Base-by-base conservation (phyloP, 225 moss, liverwort and hornwort genomes). In the Sphagnum contortum region DNA sequence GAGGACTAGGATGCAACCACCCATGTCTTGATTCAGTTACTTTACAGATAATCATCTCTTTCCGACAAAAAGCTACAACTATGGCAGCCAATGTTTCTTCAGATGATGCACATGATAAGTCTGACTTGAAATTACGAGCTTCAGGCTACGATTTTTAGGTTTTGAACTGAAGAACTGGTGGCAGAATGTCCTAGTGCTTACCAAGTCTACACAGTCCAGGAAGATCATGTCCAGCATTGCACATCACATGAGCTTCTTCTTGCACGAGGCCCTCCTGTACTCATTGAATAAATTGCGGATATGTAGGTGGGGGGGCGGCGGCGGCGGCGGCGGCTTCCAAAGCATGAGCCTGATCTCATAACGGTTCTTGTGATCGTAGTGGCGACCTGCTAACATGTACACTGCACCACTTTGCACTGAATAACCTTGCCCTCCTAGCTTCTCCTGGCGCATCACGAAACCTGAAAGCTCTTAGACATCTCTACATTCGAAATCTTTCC, bases 301-400 rank as follows among this genome's bases (percentile, higher is more conserved):
- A 95, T 9, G 91, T 89, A 51, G 94, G 94, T 48, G 92, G 8
- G n/a, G n/a, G n/a, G n/a, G n/a, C n/a, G n/a, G n/a, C n/a, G n/a
- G n/a, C n/a, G n/a, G n/a, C 48, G n/a, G n/a, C n/a, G 91, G 94
- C 73, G 94, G 94, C 74, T 91, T 91, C 94, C 94, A 95, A 56
- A 95, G 74, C 94, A 95, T 95, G 5, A 95, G 69, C 11, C 91
- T 89, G 66, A 91, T 80, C 50, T 69, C 53, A 48, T 91, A 91
- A 57, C 88, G 85, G 54, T 78, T 82, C 63, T 91, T 95, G 67
- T 84, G 80, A 47, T 95, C 88, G 65, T 95, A 95, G 62, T 95
- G 88, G 14, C 94, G 94, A 57, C 94, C 94, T 71, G 91, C 83
- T 63, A 82, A 95, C 57, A 91, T 53, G 64, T 75, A 84, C n/a